Conservation (phyloP, 805 yeast genomes). For the Myxozyma neotropica region DNA sequence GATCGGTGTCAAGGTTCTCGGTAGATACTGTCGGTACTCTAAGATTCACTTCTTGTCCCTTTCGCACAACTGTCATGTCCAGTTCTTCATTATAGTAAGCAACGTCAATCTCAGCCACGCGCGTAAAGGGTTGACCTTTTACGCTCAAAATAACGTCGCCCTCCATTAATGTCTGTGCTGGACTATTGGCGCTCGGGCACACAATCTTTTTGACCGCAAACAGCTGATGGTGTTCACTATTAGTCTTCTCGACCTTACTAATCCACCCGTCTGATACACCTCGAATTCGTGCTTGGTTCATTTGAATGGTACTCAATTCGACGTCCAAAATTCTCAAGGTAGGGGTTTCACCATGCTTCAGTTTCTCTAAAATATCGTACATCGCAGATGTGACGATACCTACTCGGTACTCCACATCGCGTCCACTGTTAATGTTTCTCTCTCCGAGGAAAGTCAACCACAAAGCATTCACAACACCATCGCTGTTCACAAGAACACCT, state of each 20-base stretch:
- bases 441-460: conserved; percentile 89
- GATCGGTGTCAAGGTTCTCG: conserved; percentile 59
- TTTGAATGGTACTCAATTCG: conserved; percentile 68
- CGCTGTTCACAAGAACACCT: conserved; percentile 74
- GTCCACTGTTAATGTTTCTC: conserved; percentile 52
- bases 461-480: conserved; percentile 78
- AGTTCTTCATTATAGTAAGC: conserved; percentile 50
- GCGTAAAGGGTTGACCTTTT: conserved; percentile 63
- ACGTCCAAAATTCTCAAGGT: conserved; percentile 70
- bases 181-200: conserved; percentile 38
- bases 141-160: conserved; percentile 81
- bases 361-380: conserved; percentile 54
- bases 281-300: conserved; percentile 75
- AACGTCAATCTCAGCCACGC: conserved; percentile 64
- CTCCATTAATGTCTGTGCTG: conserved; percentile 43
- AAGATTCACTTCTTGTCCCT: conserved; percentile 62
- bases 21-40: conserved; percentile 67
- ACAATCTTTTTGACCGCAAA: conserved; percentile 71
- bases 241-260: conserved; percentile 60
- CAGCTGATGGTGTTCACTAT: conserved; percentile 70
- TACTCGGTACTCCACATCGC: conserved; percentile 67
- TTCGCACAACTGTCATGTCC: conserved; percentile 69
- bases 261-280: conserved; percentile 92
- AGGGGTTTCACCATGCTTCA: conserved; percentile 56
- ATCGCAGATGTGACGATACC: conserved; percentile 78